Evolutionary conservation across 176 grass and related monocot species (phyloP).

Genomic region (Oryza rufipogon): DNA sequence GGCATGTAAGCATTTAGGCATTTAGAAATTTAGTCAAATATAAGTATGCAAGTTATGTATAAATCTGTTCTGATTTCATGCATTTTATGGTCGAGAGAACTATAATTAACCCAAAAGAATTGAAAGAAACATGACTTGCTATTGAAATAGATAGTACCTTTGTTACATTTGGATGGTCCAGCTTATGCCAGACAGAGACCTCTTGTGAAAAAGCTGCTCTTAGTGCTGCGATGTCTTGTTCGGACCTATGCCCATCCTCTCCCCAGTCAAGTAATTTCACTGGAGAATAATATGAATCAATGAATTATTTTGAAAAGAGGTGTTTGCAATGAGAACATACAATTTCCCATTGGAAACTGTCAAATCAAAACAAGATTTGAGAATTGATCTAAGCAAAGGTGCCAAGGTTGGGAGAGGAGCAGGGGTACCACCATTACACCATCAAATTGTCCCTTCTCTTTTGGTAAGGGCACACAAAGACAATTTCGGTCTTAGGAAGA

Average conservation of each 20-base stretch:
- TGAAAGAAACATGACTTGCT: not conserved
- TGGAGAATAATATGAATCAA: constrained; percentile 35
- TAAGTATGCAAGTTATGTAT: not conserved
- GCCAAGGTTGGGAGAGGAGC: not conserved
- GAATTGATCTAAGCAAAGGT: not conserved
- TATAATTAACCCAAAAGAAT: not conserved
- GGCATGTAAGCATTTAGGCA: no score
- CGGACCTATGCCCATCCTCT: constrained; percentile 82
- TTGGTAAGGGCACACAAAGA: not conserved
- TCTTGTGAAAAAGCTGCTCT: constrained; percentile 86
- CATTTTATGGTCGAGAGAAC: not conserved
- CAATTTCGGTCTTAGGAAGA: not conserved
- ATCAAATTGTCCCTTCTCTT: not conserved
- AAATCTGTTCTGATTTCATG: not conserved
- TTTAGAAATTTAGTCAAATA: not conserved
- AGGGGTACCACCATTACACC: not conserved
- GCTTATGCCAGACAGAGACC: constrained; percentile 98
- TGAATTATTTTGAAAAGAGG: not conserved
- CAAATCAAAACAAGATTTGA: not conserved
- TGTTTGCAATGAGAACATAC: not conserved
- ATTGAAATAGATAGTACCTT: constrained; percentile 57
- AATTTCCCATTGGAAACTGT: not conserved
- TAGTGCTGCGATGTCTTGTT: constrained; percentile 66
- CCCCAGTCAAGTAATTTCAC: constrained; percentile 98
- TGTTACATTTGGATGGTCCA: constrained; percentile 98